Base-by-base conservation (phyloP, 148 eudicot species). In the Chenopodium quinoa region DNA sequence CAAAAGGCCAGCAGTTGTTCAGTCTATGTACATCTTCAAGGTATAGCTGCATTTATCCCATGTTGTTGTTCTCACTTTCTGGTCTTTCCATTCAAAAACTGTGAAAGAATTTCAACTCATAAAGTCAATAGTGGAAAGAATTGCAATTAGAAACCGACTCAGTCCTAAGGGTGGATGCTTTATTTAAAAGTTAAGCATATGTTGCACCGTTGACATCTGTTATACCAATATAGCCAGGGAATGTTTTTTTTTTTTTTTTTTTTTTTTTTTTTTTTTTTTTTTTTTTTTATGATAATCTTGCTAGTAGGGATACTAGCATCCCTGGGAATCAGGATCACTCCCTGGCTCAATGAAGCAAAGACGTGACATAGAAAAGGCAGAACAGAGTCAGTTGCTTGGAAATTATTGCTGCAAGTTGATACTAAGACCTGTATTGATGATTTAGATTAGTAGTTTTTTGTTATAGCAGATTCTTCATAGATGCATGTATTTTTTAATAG, bases 11-110 rank as follows among this genome's bases (percentile, higher is more conserved):
- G 92, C 88, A 66, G 87, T 94, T 75, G 91, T 93, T 50, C 99
- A 96, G 84, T 94, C 99, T 47, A 96, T 96, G 99, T 96, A 96
- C 86, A 96, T 96, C 75, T 96, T 96, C 83, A 96, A 96, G 99
- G 99, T 96, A 89, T 70, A 77, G 32, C 48, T 19, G 27, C 71
- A n/a, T 22, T 65, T 62, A 20, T 60, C 75, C 58, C 52, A 71
- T 50, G 40, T 25, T 52, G 25, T 71, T 13, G 12, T 76, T 11
- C 56, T 76, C 65, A 25, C 46, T 40, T 75, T 29, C 47, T 68
- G 46, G 37, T 40, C 44, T 78, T 66, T 63, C 40, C 3, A 3
- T n/a, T 37, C 14, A 67, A 34, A 67, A 13, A 3, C 3, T 67
- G 37, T 11, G 13, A 29, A 66, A 7, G 31, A 1, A 50, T 50